These are phyloP conservation scores for Xylaria palmicola DNA, from an alignment of 495 filamentous ascomycete species.

Conservation along the genomic window DNA sequence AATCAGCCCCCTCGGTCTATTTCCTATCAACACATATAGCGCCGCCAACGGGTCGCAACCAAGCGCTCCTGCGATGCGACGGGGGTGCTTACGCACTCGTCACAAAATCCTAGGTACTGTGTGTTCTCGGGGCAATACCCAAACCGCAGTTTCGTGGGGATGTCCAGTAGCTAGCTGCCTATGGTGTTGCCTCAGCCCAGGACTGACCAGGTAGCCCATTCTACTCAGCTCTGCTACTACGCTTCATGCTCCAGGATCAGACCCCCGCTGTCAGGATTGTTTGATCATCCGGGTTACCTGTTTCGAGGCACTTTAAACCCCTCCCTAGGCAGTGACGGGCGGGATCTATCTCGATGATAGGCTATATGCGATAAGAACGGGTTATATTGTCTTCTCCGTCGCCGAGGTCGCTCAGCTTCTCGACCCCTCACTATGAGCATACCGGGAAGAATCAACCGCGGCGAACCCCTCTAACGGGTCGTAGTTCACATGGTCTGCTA, in stretches of 20 bases:
- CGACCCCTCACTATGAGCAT: too few relatives aligned
- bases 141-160: background rate
- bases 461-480: background rate
- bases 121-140: too few relatives aligned
- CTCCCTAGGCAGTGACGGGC: background rate
- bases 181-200: background rate
- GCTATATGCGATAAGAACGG: slow-evolving; percentile 9
- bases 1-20: too few relatives aligned
- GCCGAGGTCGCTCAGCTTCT: too few relatives aligned
- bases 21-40: too few relatives aligned
- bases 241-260: background rate
- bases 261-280: slow-evolving; percentile 11
- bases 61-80: too few relatives aligned
- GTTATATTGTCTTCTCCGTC: background rate
- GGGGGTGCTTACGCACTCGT: too few relatives aligned
- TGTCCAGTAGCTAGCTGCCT: too few relatives aligned
- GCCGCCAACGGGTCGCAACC: too few relatives aligned
- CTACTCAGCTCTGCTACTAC: background rate
- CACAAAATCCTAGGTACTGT: too few relatives aligned
- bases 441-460: background rate
- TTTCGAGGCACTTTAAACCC: background rate
- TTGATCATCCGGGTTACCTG: slow-evolving; percentile 11
- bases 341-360: slow-evolving; percentile 6
- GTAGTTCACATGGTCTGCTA: too few relatives aligned
- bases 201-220: too few relatives aligned